Conservation (phyloP, 1,284 basidiomycete species). For the Ceratobasidium sp. region DNA sequence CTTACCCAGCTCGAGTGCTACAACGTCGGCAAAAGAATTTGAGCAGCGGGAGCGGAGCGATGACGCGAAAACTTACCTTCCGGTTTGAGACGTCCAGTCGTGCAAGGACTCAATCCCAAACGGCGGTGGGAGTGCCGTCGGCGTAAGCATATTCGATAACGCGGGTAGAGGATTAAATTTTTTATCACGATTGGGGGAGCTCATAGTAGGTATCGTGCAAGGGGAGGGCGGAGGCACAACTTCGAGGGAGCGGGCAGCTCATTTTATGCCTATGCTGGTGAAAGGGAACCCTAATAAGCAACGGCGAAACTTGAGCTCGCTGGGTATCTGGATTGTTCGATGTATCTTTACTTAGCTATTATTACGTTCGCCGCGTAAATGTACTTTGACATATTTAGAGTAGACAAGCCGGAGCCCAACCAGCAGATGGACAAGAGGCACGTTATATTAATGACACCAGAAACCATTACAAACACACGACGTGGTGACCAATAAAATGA, state of each 20-base stretch:
- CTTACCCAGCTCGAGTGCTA: neutral
- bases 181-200: neutral
- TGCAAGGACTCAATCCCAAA: slow-evolving; percentile 1
- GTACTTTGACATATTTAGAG: neutral
- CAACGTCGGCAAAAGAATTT: neutral
- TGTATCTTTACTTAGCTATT: neutral
- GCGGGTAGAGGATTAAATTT: neutral
- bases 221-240: neutral
- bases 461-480: too few relatives aligned
- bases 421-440: too few relatives aligned
- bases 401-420: neutral
- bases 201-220: neutral
- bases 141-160: neutral
- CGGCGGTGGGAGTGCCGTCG: neutral
- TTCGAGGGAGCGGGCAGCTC: neutral
- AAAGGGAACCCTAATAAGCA: neutral
- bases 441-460: too few relatives aligned
- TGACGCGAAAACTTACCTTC: neutral
- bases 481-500: too few relatives aligned
- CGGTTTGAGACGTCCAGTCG: neutral
- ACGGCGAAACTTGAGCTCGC: neutral
- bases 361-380: neutral
- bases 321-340: neutral
- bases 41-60: neutral
- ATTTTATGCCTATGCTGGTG: neutral